Conservation (phyloP, 2,329 filamentous ascomycete genomes). For the Aspergillus sp. region DNA sequence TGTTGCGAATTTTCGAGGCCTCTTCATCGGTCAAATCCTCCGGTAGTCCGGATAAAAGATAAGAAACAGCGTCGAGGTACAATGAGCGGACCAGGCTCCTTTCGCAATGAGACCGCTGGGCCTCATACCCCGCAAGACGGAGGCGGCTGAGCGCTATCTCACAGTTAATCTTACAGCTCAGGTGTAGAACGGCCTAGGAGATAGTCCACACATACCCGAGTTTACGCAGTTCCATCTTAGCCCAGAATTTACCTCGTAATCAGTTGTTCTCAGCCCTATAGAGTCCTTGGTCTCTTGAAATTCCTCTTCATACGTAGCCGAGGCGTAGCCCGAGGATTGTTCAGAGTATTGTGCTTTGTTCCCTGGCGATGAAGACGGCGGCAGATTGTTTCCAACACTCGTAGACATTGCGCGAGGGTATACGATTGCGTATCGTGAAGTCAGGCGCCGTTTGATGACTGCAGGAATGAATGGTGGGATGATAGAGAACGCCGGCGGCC, state of each 20-base stretch:
- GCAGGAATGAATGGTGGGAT: conserved; percentile 15
- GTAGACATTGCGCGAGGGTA: neutral
- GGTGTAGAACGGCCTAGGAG: neutral
- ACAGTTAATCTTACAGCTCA: neutral
- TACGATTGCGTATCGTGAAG: conserved; percentile 7
- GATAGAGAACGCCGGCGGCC: conserved; percentile 8
- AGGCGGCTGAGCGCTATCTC: conserved; percentile 41
- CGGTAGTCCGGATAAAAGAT: conserved; percentile 43
- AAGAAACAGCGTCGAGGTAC: conserved; percentile 43
- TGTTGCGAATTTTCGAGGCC: conserved; percentile 31
- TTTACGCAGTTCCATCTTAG: conserved; percentile 41
- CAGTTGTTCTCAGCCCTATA: conserved; percentile 14
- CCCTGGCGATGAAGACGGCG: conserved; percentile 19
- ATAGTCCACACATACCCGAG: conserved; percentile 31
- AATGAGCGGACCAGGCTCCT: conserved; percentile 38
- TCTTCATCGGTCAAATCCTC: conserved; percentile 38
- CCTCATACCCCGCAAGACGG: conserved; percentile 41
- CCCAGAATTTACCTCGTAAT: conserved; percentile 38
- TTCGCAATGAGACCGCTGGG: conserved; percentile 38
- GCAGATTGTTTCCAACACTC: conserved; percentile 9
- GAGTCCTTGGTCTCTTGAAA: conserved; percentile 14
- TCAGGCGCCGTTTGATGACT: conserved; percentile 12
- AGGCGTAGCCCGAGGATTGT: conserved; percentile 21
- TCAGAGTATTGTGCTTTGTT: conserved; percentile 19
- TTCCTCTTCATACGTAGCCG: conserved; percentile 21